These are phyloP conservation scores for Dactylonectria macrodidyma DNA, from an alignment of 2,329 filamentous ascomycete species.

Conservation along the genomic window DNA sequence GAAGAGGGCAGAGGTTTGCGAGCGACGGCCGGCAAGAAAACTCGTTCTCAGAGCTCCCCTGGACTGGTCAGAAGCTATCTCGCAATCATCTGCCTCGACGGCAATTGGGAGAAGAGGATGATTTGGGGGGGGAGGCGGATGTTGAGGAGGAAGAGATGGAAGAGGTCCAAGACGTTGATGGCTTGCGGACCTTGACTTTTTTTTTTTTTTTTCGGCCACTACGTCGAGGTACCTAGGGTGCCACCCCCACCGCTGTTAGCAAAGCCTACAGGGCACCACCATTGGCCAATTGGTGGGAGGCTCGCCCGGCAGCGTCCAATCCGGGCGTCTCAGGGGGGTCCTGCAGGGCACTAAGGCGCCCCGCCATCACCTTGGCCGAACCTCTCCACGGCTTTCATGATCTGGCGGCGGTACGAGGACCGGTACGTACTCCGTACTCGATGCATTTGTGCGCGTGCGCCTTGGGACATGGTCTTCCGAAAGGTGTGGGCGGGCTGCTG, in stretches of 20 bases:
- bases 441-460: background rate
- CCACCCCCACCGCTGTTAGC: conserved; percentile 35
- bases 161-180: conserved; percentile 38
- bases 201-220: conserved; percentile 43
- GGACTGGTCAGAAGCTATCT: conserved; percentile 56
- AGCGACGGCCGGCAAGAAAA: conserved; percentile 55
- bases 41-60: conserved; percentile 57
- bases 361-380: conserved; percentile 44
- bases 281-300: conserved; percentile 46
- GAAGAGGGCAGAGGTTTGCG: conserved; percentile 47
- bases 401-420: conserved; percentile 26
- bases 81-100: conserved; percentile 55
- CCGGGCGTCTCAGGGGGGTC: conserved; percentile 32
- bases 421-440: conserved; percentile 4
- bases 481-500: conserved; percentile 22
- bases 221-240: conserved; percentile 33
- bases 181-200: conserved; percentile 48
- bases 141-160: conserved; percentile 39
- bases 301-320: conserved; percentile 39
- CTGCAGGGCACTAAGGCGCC: conserved; percentile 47
- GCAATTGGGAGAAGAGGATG: conserved; percentile 39
- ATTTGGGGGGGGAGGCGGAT: conserved; percentile 39
- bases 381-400: conserved; percentile 42
- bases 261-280: conserved; percentile 4
- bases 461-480: background rate